Conservation (phyloP, 345 rosid genomes). For the Gossypium sturtianum region DNA sequence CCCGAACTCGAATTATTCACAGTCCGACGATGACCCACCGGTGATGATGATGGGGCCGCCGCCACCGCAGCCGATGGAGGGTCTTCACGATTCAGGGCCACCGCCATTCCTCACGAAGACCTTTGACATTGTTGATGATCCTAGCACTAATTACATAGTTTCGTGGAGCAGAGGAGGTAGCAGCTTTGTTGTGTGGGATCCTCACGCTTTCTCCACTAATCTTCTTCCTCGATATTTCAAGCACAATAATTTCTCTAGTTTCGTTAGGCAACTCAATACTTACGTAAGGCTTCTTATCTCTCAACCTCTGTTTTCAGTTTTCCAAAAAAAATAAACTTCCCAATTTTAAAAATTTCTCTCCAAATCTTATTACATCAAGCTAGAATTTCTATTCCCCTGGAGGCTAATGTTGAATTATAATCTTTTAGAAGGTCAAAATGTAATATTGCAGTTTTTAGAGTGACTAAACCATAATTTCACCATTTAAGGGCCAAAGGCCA, state of each 20-base stretch:
- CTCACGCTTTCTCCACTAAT: conserved; percentile 50
- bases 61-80: conserved; percentile 58
- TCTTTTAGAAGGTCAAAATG: too few species aligned
- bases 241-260: conserved; percentile 93
- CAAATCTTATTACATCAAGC: too few species aligned
- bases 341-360: too few species aligned
- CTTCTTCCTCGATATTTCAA: conserved; percentile 80
- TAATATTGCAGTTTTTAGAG: too few species aligned
- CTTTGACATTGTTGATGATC: conserved; percentile 74
- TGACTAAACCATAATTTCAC: too few species aligned
- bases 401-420: too few species aligned
- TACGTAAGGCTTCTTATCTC: conserved; percentile 44
- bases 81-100: conserved; percentile 70
- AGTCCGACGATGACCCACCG: conserved; percentile 17
- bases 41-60: background rate
- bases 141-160: conserved; percentile 51
- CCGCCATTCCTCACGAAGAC: conserved; percentile 80
- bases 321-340: background rate
- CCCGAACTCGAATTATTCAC: conserved; percentile 23
- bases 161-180: conserved; percentile 66
- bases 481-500: too few species aligned
- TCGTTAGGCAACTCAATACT: conserved; percentile 85
- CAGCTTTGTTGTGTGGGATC: conserved; percentile 84
- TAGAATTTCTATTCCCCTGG: too few species aligned
- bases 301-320: background rate